These are phyloP conservation scores for Exophiala alcalophila DNA, from an alignment of 2,329 filamentous ascomycete genomes.

Conservation along the genomic window DNA sequence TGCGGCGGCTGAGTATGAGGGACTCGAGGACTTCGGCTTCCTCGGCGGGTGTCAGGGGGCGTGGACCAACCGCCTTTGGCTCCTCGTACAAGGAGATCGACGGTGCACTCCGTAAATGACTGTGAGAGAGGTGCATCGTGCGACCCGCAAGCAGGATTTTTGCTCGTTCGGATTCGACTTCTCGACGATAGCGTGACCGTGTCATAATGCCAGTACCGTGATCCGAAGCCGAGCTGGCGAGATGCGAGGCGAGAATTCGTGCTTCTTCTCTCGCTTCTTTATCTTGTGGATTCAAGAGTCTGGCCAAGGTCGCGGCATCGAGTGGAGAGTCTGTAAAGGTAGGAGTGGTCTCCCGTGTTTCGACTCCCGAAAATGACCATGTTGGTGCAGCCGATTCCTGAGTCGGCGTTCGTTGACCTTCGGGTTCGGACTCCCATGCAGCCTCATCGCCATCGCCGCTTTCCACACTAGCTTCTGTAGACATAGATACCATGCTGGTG, in stretches of 20 bases:
- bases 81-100: slow-evolving; percentile 37
- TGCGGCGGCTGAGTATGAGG: slow-evolving; percentile 53
- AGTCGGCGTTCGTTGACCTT: slow-evolving; percentile 68
- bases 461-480: slow-evolving; percentile 46
- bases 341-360: slow-evolving; percentile 44
- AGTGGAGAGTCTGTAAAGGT: slow-evolving; percentile 60
- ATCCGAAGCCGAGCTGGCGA: slow-evolving; percentile 40
- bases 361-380: slow-evolving; percentile 28
- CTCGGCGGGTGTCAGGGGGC: slow-evolving; percentile 47
- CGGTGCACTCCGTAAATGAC: slow-evolving; percentile 36
- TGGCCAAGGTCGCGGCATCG: slow-evolving; percentile 66
- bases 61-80: slow-evolving; percentile 16
- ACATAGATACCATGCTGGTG: slow-evolving; percentile 75
- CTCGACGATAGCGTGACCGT: slow-evolving; percentile 69
- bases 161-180: slow-evolving; percentile 66
- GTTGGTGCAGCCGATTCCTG: slow-evolving; percentile 54
- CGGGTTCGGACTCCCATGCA: slow-evolving; percentile 47
- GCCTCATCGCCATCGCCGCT: slow-evolving; percentile 51
- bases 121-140: slow-evolving; percentile 28
- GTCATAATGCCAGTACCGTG: slow-evolving; percentile 61
- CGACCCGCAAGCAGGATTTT: slow-evolving; percentile 60
- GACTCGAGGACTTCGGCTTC: slow-evolving; percentile 59
- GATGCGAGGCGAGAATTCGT: slow-evolving; percentile 73
- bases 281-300: slow-evolving; percentile 75
- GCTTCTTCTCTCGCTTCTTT: slow-evolving; percentile 79